phyloP scores from a whole-genome alignment of 75 land plant species.

The Pinus taeda region DNA sequence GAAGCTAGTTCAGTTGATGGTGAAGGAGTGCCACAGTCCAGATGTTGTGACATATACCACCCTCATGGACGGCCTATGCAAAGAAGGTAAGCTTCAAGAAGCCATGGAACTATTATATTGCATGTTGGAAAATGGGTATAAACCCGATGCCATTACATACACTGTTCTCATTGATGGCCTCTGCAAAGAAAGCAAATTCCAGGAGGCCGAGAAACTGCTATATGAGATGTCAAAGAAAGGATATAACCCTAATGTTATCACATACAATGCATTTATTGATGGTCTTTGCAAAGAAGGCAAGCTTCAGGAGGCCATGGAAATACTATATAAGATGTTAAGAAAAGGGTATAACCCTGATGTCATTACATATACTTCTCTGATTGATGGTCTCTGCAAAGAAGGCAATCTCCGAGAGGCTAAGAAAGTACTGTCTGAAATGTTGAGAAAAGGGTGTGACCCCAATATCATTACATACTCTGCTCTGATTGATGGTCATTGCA shows the following conservation, averaged over 20 bases:
- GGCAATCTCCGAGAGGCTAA: slow-evolving; percentile 46
- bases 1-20: slow-evolving; percentile 20
- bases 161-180: background rate
- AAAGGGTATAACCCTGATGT: slow-evolving; percentile 44
- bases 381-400: slow-evolving; percentile 51
- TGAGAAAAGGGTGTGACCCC: slow-evolving; percentile 31
- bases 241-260: slow-evolving; percentile 62
- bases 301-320: slow-evolving; percentile 35
- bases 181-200: background rate
- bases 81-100: slow-evolving; percentile 5
- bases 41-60: slow-evolving; percentile 48
- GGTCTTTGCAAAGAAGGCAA: slow-evolving; percentile 51
- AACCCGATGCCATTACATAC: background rate
- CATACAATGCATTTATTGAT: slow-evolving; percentile 59
- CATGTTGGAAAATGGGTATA: background rate
- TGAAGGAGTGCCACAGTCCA: slow-evolving; percentile 23
- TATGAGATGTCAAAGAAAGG: slow-evolving; percentile 47
- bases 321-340: slow-evolving; percentile 35
- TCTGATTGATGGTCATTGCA: slow-evolving; percentile 58
- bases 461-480: slow-evolving; percentile 49
- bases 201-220: background rate
- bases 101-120: background rate
- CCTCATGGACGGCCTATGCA: slow-evolving; percentile 36
- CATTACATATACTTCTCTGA: slow-evolving; percentile 49
- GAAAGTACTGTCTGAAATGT: slow-evolving; percentile 33